These are phyloP conservation scores for Fusarium xyrophilum DNA, from an alignment of 2,329 filamentous ascomycete genomes.

Conservation along the genomic window DNA sequence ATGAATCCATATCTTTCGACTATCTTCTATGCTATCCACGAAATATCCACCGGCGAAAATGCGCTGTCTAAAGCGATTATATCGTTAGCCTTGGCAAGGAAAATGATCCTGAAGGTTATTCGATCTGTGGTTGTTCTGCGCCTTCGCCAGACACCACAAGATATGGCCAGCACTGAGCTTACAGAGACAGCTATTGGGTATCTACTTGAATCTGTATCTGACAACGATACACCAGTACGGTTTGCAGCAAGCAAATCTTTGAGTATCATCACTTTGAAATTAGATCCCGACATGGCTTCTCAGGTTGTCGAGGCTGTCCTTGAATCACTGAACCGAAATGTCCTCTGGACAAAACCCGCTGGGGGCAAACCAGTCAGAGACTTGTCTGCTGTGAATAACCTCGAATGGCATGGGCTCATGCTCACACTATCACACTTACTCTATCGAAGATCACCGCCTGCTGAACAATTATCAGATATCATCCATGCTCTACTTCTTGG, in stretches of 20 bases:
- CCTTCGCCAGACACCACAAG: constrained; percentile 58
- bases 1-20: constrained; percentile 70
- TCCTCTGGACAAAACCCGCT: constrained; percentile 58
- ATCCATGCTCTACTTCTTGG: constrained; percentile 79
- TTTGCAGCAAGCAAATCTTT: constrained; percentile 92
- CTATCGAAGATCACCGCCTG: constrained; percentile 81
- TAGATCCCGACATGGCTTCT: constrained; percentile 80
- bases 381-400: constrained; percentile 76
- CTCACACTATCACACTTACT: constrained; percentile 86
- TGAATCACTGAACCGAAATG: constrained; percentile 67
- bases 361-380: constrained; percentile 57
- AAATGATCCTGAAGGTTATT: constrained; percentile 84
- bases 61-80: constrained; percentile 61
- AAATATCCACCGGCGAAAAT: constrained; percentile 60
- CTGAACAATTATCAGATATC: constrained; percentile 72
- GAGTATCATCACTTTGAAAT: constrained; percentile 81
- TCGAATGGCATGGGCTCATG: constrained; percentile 92
- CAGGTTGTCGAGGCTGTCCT: constrained; percentile 90
- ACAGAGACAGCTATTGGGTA: constrained; percentile 84
- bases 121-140: constrained; percentile 74
- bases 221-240: constrained; percentile 90
- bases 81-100: constrained; percentile 80
- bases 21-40: constrained; percentile 71
- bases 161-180: constrained; percentile 57
- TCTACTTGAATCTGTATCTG: constrained; percentile 77